phyloP scores from a whole-genome alignment of 495 filamentous ascomycete species.

The Pyrenopolyporus hunteri region DNA sequence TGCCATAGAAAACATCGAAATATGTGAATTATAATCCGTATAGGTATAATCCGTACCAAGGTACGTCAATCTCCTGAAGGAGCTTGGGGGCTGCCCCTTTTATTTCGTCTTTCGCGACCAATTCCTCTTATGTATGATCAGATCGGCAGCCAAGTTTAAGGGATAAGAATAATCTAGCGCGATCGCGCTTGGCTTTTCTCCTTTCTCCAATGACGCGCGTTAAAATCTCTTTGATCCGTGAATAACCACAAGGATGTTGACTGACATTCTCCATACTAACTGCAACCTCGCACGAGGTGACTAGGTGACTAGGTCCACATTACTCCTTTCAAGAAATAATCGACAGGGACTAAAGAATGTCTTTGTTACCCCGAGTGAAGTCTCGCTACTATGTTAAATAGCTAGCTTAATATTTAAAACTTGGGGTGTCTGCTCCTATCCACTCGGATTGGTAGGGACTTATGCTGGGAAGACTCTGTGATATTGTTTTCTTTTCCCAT shows the following conservation, averaged over 20 bases:
- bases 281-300: conserved; percentile 26
- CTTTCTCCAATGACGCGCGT: conserved; percentile 25
- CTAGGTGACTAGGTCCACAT: conserved; percentile 9
- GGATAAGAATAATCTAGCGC: conserved; percentile 26
- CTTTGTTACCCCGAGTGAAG: conserved; percentile 14
- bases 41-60: too few species aligned
- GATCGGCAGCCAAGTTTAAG: conserved; percentile 31
- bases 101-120: conserved; percentile 24
- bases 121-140: conserved; percentile 13
- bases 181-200: conserved; percentile 33
- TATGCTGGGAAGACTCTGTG: neutral
- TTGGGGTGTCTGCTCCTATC: neutral
- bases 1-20: too few species aligned
- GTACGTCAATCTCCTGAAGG: neutral
- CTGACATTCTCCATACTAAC: conserved; percentile 32
- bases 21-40: too few species aligned
- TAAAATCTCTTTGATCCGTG: conserved; percentile 29
- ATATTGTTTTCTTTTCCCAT: conserved; percentile 3
- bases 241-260: conserved; percentile 31
- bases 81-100: conserved; percentile 25
- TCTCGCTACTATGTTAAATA: neutral
- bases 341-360: conserved; percentile 33
- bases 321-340: conserved; percentile 27
- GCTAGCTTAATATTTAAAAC: conserved; percentile 17
- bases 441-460: neutral